phyloP scores from a whole-genome alignment of 192 early-diverging fungal species.

The Entrophospora sp. region DNA sequence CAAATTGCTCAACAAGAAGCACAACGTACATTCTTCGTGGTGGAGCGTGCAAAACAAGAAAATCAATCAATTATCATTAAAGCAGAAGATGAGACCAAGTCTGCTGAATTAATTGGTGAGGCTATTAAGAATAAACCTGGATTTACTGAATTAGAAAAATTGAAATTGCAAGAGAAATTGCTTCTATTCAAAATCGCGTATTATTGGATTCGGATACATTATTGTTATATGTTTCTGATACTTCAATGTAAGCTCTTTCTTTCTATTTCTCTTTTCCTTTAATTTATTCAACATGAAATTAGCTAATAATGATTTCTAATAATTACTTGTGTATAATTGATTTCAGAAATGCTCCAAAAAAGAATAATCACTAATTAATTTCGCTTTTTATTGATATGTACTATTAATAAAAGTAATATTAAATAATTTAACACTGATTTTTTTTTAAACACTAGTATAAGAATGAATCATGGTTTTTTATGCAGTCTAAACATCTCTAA shows the following conservation, averaged over 20 bases:
- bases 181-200: slow-evolving; percentile 78
- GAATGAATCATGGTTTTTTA: too few relatives aligned
- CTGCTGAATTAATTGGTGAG: slow-evolving; percentile 91
- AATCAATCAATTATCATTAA: slow-evolving; percentile 96
- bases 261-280: too few relatives aligned
- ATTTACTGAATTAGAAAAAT: slow-evolving; percentile 89
- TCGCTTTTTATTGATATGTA: too few relatives aligned
- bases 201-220: slow-evolving; percentile 86
- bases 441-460: too few relatives aligned
- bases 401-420: too few relatives aligned
- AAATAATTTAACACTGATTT: too few relatives aligned
- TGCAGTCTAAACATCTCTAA: too few relatives aligned
- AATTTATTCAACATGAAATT: too few relatives aligned
- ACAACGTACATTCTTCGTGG: slow-evolving; percentile 89
- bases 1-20: slow-evolving; percentile 99
- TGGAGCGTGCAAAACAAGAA: slow-evolving; percentile 90
- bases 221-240: slow-evolving; percentile 77
- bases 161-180: slow-evolving; percentile 93
- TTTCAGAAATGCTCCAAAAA: too few relatives aligned
- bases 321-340: too few relatives aligned
- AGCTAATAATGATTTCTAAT: too few relatives aligned
- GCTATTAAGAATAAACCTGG: slow-evolving; percentile 97
- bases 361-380: too few relatives aligned
- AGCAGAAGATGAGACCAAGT: slow-evolving; percentile 92
- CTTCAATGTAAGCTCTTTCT: slow-evolving; percentile 31